Conservation (phyloP, 257 asterid species). For the Ligustrum vulgare region DNA sequence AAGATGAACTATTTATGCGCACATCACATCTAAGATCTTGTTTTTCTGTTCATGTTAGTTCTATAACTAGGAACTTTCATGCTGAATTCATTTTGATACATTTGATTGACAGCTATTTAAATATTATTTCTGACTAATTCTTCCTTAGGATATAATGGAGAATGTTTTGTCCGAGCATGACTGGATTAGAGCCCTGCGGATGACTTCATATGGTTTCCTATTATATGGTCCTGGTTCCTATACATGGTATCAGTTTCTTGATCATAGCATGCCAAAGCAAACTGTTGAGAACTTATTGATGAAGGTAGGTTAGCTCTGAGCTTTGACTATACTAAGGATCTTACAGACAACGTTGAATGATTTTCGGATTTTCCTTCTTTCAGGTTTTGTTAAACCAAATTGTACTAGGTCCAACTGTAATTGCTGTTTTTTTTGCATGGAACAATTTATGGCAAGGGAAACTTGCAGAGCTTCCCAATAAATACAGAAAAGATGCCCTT, state of each 20-base stretch:
- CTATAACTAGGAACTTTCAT: not conserved
- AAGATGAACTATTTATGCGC: not conserved
- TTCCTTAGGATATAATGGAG: constrained; percentile 49
- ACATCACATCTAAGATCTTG: not conserved
- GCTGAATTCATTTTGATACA: not conserved
- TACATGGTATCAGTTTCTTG: constrained; percentile 87
- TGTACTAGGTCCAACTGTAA: constrained; percentile 76
- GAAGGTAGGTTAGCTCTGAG: constrained; percentile 45
- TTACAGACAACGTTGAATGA: not conserved
- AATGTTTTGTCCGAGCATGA: constrained; percentile 62
- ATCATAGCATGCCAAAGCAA: constrained; percentile 72
- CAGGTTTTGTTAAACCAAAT: constrained; percentile 86
- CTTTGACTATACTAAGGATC: constrained; percentile 1
- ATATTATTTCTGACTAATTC: not conserved
- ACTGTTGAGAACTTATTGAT: constrained; percentile 50
- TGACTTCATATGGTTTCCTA: constrained; percentile 85
- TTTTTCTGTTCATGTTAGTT: not conserved
- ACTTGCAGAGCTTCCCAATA: constrained; percentile 81
- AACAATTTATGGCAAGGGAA: constrained; percentile 86
- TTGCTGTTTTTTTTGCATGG: constrained; percentile 90
- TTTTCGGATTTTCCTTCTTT: constrained; percentile 20
- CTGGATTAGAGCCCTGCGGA: constrained; percentile 77
- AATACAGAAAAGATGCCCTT: constrained; percentile 85
- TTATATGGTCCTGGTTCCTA: constrained; percentile 92
- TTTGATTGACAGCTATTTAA: constrained; percentile 1